These are phyloP conservation scores for Inga leiocalycina DNA, from an alignment of 306 rosid genomes.

Conservation along the genomic window DNA sequence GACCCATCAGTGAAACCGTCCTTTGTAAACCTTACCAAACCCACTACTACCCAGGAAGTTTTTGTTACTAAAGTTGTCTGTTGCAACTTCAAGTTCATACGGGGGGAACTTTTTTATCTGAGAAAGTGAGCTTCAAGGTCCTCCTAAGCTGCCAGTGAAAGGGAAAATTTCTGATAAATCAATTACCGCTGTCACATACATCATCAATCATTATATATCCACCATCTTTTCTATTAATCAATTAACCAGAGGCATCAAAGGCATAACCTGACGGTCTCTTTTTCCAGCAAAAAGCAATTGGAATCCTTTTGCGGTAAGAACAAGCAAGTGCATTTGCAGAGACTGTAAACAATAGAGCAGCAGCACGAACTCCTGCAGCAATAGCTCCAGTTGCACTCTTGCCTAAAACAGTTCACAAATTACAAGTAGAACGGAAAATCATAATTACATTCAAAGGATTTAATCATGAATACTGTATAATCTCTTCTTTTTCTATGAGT, in stretches of 20 bases:
- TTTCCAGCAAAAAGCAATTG: conserved; percentile 33
- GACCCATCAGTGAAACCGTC: conserved; percentile 28
- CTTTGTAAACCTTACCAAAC: conserved; percentile 32
- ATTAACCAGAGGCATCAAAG: conserved; percentile 79
- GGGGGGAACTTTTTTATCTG: conserved; percentile 33
- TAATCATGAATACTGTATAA: neutral
- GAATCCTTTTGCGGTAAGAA: neutral
- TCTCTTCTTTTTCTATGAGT: neutral
- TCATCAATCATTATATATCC: neutral
- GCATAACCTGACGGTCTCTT: conserved; percentile 58
- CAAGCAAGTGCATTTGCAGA: conserved; percentile 70
- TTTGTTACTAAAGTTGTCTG: conserved; percentile 17
- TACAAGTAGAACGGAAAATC: neutral
- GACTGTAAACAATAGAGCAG: conserved; percentile 67
- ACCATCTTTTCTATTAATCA: neutral
- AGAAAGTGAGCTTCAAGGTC: conserved; percentile 32
- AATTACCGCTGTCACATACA: conserved; percentile 13
- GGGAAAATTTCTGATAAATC: conserved; percentile 1
- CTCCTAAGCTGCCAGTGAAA: conserved; percentile 20
- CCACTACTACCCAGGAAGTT: conserved; percentile 22
- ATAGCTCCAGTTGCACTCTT: conserved; percentile 57
- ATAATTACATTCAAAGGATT: neutral
- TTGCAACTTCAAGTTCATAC: conserved; percentile 27
- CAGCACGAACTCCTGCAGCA: conserved; percentile 85
- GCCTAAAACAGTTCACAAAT: conserved; percentile 41